Conservation (phyloP, 1,284 basidiomycete genomes). For the Hymenochaete sp. region DNA sequence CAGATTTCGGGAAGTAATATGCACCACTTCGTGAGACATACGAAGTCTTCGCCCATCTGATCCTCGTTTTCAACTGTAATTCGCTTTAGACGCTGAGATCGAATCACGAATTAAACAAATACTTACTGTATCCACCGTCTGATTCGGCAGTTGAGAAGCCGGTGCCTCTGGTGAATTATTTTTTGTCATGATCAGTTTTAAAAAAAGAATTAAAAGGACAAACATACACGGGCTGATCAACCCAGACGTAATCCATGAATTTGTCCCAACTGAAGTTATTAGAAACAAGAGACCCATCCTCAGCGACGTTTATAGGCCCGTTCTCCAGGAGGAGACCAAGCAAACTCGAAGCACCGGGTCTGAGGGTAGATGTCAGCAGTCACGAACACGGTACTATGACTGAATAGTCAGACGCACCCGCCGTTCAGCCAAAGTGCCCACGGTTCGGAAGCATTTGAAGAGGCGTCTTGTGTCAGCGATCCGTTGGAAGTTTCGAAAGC, state of each 20-base stretch:
- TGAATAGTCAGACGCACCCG: constrained; percentile 35
- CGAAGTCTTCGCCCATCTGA: constrained; percentile 62
- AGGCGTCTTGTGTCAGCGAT: constrained; percentile 40
- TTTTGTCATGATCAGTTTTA: neutral
- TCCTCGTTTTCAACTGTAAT: constrained; percentile 51
- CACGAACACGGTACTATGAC: neutral
- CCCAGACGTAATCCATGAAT: constrained; percentile 59
- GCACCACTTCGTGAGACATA: constrained; percentile 30
- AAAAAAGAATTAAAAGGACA: neutral
- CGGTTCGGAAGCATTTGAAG: constrained; percentile 35
- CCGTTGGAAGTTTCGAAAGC: constrained; percentile 54
- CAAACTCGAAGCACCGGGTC: constrained; percentile 64
- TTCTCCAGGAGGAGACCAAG: constrained; percentile 62
- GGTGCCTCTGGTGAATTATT: constrained; percentile 34
- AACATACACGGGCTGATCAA: constrained; percentile 64
- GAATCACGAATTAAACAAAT: constrained; percentile 13
- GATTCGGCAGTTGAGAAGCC: constrained; percentile 61
- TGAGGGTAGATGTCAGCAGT: constrained; percentile 22
- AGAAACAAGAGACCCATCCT: constrained; percentile 37
- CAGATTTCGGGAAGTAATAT: neutral
- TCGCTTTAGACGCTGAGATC: constrained; percentile 6
- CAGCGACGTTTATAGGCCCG: constrained; percentile 51
- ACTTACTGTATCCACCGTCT: constrained; percentile 42
- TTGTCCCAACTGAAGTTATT: constrained; percentile 53
- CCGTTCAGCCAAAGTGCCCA: constrained; percentile 75